phyloP scores from a whole-genome alignment of 768 basidiomycete species.

The Lyophyllum decastes region DNA sequence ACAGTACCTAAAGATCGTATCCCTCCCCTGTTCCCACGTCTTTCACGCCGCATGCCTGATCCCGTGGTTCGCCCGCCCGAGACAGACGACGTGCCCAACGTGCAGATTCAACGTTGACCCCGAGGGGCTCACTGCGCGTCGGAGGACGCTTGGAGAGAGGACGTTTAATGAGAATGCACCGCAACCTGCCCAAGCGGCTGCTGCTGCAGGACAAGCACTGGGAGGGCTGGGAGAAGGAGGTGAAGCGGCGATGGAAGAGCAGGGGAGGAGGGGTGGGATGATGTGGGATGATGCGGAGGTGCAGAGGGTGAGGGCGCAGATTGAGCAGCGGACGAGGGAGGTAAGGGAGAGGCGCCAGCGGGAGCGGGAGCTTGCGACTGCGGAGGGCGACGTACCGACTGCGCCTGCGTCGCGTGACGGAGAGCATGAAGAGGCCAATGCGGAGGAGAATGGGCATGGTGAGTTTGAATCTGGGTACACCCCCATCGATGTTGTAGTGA shows the following conservation, averaged over 20 bases:
- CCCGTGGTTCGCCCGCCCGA: conserved; percentile 81
- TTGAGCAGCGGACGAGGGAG: background rate
- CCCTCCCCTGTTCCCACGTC: conserved; percentile 79
- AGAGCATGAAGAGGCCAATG: too few species aligned
- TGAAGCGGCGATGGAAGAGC: too few species aligned
- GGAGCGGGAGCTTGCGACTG: background rate
- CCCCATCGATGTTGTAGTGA: too few species aligned
- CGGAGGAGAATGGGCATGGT: background rate
- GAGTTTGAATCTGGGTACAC: background rate
- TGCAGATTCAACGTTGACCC: conserved; percentile 86
- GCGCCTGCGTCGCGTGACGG: background rate
- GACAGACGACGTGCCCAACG: conserved; percentile 80
- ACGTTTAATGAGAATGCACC: too few species aligned
- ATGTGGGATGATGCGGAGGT: background rate
- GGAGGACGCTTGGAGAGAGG: conserved; percentile 17
- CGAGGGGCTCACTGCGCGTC: conserved; percentile 58
- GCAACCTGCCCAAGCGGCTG: too few species aligned
- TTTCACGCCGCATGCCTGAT: conserved; percentile 79
- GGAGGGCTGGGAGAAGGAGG: too few species aligned
- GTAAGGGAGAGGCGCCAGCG: background rate
- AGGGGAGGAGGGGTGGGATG: too few species aligned
- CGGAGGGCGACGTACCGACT: background rate
- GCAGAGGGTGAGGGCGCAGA: background rate
- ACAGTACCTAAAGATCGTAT: conserved; percentile 50
- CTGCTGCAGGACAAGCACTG: too few species aligned